phyloP scores from a whole-genome alignment of 2,329 filamentous ascomycete species.

The Aspergillaceae sp. region DNA sequence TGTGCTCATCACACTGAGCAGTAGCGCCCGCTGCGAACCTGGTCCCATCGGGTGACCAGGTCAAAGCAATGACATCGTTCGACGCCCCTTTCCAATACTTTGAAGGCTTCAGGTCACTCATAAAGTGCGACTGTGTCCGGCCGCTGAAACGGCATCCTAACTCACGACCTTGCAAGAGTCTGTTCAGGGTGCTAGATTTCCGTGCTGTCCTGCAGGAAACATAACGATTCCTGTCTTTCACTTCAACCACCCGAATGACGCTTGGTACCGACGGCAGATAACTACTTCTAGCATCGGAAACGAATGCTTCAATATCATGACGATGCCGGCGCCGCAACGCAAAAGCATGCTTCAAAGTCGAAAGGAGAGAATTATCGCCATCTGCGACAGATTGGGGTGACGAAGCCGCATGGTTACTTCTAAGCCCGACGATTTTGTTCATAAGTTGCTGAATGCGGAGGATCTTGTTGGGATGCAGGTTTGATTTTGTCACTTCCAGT shows the following conservation, averaged over 20 bases:
- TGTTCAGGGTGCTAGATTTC: constrained; percentile 4
- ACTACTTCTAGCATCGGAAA: constrained; percentile 10
- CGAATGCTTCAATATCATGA: constrained; percentile 14
- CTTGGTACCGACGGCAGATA: not conserved
- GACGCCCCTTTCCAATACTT: constrained; percentile 50
- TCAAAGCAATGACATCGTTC: constrained; percentile 48
- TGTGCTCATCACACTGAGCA: constrained; percentile 46
- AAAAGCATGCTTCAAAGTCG: constrained; percentile 4
- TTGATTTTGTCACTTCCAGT: not conserved
- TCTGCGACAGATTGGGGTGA: too few relatives aligned
- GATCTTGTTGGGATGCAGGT: not conserved
- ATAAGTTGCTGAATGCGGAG: constrained; percentile 2
- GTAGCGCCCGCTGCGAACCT: constrained; percentile 51
- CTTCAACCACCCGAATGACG: not conserved
- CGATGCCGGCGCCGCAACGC: constrained; percentile 10
- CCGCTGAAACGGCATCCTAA: constrained; percentile 12
- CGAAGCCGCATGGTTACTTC: too few relatives aligned
- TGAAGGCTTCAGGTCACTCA: constrained; percentile 35
- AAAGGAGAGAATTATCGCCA: too few relatives aligned
- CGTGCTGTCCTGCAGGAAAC: not conserved
- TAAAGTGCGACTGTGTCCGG: constrained; percentile 16
- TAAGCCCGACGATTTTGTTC: not conserved
- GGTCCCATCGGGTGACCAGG: constrained; percentile 49
- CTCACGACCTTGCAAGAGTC: constrained; percentile 23
- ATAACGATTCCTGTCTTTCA: not conserved